phyloP scores from a whole-genome alignment of 495 filamentous ascomycete genomes.

The Neurospora sublineolata region DNA sequence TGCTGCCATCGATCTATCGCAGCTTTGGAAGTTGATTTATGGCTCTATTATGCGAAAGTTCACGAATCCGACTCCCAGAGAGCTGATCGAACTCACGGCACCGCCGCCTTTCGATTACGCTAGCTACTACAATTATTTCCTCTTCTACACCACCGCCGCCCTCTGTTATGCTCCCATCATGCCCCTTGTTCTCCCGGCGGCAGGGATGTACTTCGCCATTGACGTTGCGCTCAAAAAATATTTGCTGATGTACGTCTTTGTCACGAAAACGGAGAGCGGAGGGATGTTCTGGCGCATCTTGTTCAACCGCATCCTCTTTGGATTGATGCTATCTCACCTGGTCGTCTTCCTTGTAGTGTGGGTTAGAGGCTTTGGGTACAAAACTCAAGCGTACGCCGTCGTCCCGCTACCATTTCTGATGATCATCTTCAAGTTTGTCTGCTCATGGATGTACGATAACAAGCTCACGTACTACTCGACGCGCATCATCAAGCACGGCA shows the following conservation, averaged over 20 bases:
- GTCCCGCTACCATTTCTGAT: constrained; percentile 72
- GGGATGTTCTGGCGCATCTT: constrained; percentile 87
- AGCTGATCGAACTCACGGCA: constrained; percentile 88
- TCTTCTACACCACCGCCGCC: constrained; percentile 85
- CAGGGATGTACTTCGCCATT: constrained; percentile 78
- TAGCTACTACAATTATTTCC: constrained; percentile 90
- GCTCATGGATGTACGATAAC: constrained; percentile 61
- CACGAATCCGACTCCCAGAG: constrained; percentile 75
- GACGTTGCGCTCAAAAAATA: constrained; percentile 94
- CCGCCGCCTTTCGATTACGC: constrained; percentile 91
- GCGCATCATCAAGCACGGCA: constrained; percentile 49
- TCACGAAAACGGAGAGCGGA: constrained; percentile 92
- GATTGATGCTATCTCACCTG: constrained; percentile 63
- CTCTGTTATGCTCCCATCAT: constrained; percentile 79
- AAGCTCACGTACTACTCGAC: constrained; percentile 65
- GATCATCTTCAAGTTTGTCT: constrained; percentile 78
- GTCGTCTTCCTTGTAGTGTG: constrained; percentile 66
- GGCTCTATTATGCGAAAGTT: constrained; percentile 76
- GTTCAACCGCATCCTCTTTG: constrained; percentile 87
- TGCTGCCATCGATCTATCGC: constrained; percentile 78
- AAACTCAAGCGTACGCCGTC: constrained; percentile 51
- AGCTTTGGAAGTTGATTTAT: constrained; percentile 68
- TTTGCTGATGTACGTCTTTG: constrained; percentile 81
- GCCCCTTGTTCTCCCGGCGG: constrained; percentile 80
- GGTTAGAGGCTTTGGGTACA: constrained; percentile 39